A percentile compares a stretch with the other conserved stretches of the same genome.
Conservation (phyloP, 306 rosid genomes). For the Phaseolus lunatus region DNA sequence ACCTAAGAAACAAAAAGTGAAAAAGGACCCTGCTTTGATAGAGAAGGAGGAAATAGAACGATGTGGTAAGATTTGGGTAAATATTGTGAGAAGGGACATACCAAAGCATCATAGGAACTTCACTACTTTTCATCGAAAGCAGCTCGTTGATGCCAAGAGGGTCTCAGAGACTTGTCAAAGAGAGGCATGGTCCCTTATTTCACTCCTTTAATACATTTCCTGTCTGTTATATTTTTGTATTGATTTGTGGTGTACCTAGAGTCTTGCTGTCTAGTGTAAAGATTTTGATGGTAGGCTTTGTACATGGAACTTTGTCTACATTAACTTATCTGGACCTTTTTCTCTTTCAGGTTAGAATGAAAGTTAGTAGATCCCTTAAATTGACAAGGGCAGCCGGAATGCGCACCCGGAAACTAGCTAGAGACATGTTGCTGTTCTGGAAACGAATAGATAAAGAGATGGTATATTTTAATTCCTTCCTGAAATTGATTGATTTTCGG, state of each 20-base stretch:
- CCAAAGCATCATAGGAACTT: constrained; percentile 88
- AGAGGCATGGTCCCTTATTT: constrained; percentile 73
- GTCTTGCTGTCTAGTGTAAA: constrained; percentile 30
- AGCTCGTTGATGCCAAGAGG: constrained; percentile 91
- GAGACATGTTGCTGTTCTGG: constrained; percentile 94
- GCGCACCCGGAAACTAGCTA: constrained; percentile 91
- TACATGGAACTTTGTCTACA: constrained; percentile 10
- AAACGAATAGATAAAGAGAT: constrained; percentile 95
- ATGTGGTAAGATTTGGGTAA: constrained; percentile 84
- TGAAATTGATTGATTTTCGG: constrained; percentile 32
- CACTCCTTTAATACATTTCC: constrained; percentile 20
- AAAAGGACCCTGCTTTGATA: constrained; percentile 79
- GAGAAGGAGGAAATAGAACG: constrained; percentile 94
- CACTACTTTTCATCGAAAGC: constrained; percentile 82
- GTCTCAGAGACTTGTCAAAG: constrained; percentile 93
- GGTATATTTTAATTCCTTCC: constrained; percentile 59
- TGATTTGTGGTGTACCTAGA: constrained; percentile 36
- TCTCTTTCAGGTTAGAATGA: constrained; percentile 77
- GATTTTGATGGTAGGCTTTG: constrained; percentile 35
- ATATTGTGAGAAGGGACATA: constrained; percentile 88
- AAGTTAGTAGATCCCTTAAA: constrained; percentile 89
- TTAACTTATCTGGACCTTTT: constrained; percentile 39
- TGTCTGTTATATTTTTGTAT: constrained; percentile 10
- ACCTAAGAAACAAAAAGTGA: constrained; percentile 80
- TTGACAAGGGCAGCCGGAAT: constrained; percentile 76